Evolutionary conservation across 257 asterid genomes (phyloP), one percentile per base, ranked within the genome.

Genomic region (Echites panduratus): DNA sequence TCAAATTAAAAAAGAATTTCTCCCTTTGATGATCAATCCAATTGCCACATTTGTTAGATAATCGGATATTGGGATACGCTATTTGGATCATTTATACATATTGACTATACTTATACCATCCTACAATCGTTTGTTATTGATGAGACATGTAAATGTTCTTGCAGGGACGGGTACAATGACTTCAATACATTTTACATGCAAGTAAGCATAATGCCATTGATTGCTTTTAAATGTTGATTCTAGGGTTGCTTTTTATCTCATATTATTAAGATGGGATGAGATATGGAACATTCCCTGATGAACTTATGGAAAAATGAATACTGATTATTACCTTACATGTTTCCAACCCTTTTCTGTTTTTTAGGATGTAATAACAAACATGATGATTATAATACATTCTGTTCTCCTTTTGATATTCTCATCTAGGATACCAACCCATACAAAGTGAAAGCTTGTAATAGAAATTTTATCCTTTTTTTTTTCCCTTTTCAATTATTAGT

Each of bases 141-240:
- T 77, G 70, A 75, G 79, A 72, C 67, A 71, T 58, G 56, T 77
- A 54, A 41, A 61, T 73, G n/a, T 88, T 78, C 81, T 67, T 81
- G 89, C 98, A 95, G 99, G 95, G 98, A 95, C 72, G 99, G 99
- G 57, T 95, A 95, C 92, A 95, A 95, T 57, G 99, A 95, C 89
- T 95, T 95, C 92, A 95, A 95, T 78, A 95, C 99, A 47, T 95
- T 95, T 85, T 95, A 95, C 83, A 89, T 95, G 95, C 99, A 95
- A 85, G 99, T 92, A 92, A 92, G 96, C 59, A 47, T 72, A 70
- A 29, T 79, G 68, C 77, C 62, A 35, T 70, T 79, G 74, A 71
- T 29, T 81, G 59, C 68, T 70, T 75, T 40, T n/a, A n/a, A n/a
- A n/a, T n/a, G 5, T 73, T 40, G 66, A 40, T 62, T 61, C 22